Conservation (phyloP, 2,329 filamentous ascomycete species). For the Mycosphaerella sp. region DNA sequence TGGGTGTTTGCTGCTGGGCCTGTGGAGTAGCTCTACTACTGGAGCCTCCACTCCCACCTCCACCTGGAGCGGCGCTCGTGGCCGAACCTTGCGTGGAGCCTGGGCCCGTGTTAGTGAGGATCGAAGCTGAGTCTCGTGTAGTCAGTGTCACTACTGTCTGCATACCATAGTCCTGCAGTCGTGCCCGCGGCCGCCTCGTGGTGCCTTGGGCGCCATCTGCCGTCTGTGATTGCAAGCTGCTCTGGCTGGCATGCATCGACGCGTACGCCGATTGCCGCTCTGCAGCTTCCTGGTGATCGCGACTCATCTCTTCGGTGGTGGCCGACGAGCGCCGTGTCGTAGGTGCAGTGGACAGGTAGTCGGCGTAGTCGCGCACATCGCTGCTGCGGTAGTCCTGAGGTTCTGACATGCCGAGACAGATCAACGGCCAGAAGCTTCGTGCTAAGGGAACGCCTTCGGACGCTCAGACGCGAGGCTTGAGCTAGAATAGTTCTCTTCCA, state of each 20-base stretch:
- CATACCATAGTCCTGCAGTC: constrained; percentile 29
- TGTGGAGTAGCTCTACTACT: constrained; percentile 19
- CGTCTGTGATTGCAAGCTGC: constrained; percentile 21
- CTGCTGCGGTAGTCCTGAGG: constrained; percentile 3
- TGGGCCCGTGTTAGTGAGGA: constrained; percentile 14
- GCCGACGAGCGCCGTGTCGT: constrained; percentile 24
- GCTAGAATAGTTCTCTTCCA: too few relatives aligned
- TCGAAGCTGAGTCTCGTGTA: not conserved
- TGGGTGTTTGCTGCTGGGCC: constrained; percentile 37
- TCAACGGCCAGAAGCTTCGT: not conserved
- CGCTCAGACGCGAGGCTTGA: not conserved
- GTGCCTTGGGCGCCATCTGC: constrained; percentile 11
- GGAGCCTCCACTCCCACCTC: constrained; percentile 7
- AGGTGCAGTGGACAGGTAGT: constrained; percentile 15
- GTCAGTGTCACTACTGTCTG: not conserved
- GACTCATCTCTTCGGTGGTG: constrained; percentile 20
- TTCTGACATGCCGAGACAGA: constrained; percentile 1
- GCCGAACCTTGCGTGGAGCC: constrained; percentile 25
- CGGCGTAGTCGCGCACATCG: constrained; percentile 20
- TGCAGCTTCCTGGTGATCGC: constrained; percentile 12
- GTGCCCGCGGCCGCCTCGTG: constrained; percentile 21
- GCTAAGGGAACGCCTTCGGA: not conserved
- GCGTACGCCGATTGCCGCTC: constrained; percentile 16
- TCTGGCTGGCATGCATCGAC: constrained; percentile 27
- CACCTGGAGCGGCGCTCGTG: constrained; percentile 11